These are phyloP conservation scores for Moricandia arvensis DNA, from an alignment of 345 rosid genomes.

Conservation along the genomic window DNA sequence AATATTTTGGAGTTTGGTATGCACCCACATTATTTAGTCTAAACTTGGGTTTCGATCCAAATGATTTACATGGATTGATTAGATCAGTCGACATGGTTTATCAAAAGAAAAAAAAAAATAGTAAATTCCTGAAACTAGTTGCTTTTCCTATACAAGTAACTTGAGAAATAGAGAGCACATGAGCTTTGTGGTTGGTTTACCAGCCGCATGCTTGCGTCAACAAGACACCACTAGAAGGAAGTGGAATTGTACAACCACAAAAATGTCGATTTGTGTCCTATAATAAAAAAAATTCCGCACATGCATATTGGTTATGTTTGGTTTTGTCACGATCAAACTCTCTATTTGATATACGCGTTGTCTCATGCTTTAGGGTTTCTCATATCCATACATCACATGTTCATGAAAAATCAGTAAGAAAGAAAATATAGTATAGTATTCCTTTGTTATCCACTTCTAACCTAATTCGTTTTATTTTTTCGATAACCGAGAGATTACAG, in stretches of 20 bases:
- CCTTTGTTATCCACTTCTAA: not conserved
- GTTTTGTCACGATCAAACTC: not conserved
- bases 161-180: not conserved
- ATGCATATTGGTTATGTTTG: conserved; percentile 7
- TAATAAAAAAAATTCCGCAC: conserved; percentile 2
- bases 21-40: no score
- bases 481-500: not conserved
- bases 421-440: not conserved
- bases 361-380: not conserved
- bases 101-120: no score
- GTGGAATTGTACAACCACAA: conserved; percentile 11
- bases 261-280: conserved; percentile 7
- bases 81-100: no score
- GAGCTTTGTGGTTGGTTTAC: conserved; percentile 12
- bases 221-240: conserved; percentile 25
- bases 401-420: conserved; percentile 3
- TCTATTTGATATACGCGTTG: not conserved
- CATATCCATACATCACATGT: not conserved
- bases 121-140: not conserved
- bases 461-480: not conserved
- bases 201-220: conserved; percentile 25
- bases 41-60: no score
- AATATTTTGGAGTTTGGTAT: no score
- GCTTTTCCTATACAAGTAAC: not conserved
- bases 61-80: no score